Evolutionary conservation across 768 basidiomycete genomes (phyloP).

Genomic region (Ephemerocybe angulata): DNA sequence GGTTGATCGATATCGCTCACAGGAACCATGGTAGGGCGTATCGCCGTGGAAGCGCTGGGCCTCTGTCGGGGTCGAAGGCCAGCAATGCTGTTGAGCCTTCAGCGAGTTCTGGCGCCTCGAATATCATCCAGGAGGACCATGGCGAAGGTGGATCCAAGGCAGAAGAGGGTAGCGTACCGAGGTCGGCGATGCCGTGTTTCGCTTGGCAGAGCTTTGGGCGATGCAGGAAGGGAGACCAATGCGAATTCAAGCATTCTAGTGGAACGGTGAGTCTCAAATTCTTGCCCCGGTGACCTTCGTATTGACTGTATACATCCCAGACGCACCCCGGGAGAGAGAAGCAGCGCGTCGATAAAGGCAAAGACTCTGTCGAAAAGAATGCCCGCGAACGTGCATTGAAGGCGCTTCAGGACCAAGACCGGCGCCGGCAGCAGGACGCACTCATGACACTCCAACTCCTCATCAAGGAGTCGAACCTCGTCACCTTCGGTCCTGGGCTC

Average conservation of each 20-base stretch:
- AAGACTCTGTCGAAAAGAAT: not conserved
- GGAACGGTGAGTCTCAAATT: too few relatives aligned
- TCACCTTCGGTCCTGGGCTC: conserved; percentile 14
- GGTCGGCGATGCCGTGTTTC: not conserved
- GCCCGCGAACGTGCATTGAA: not conserved
- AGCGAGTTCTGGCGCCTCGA: too few relatives aligned
- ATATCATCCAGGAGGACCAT: too few relatives aligned
- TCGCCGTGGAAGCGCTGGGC: not conserved
- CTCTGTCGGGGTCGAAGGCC: too few relatives aligned
- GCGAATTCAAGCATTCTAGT: not conserved
- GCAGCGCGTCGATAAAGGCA: not conserved
- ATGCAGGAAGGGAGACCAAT: conserved; percentile 1
- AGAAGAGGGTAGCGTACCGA: too few relatives aligned
- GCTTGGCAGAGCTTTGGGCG: conserved; percentile 1
- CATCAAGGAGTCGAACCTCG: conserved; percentile 12
- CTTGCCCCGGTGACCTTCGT: too few relatives aligned
- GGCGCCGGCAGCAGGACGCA: conserved; percentile 1
- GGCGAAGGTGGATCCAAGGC: too few relatives aligned
- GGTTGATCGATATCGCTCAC: too few relatives aligned
- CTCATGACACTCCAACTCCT: conserved; percentile 10
- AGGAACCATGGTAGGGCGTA: too few relatives aligned
- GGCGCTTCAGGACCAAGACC: not conserved
- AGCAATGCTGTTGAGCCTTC: not conserved
- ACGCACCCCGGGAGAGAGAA: not conserved
- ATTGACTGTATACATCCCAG: too few relatives aligned